Percentiles rank a stretch among this genome's conserved stretches.
Evolutionary conservation across 148 eudicot species (phyloP).

Genomic region (Linanthus parryae): DNA sequence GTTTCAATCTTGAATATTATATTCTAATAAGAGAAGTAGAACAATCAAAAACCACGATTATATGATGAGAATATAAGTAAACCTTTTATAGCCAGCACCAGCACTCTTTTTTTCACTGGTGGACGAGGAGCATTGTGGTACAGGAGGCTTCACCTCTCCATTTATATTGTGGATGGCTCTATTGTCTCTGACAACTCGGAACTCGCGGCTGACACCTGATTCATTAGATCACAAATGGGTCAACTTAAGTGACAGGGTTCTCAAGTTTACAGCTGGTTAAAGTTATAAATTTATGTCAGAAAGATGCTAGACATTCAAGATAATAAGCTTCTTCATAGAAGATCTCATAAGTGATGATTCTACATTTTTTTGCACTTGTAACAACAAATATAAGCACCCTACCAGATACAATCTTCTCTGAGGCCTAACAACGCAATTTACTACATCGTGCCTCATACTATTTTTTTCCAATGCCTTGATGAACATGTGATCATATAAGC

Average conservation of each 20-base stretch:
- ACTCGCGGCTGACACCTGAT: constrained; percentile 59
- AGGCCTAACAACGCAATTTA: no score
- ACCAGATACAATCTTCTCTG: no score
- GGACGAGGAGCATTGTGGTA: constrained; percentile 26
- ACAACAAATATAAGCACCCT: no score
- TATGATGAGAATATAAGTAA: constrained; percentile 2
- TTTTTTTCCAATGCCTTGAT: no score
- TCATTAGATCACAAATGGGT: constrained; percentile 13
- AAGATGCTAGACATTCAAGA: not conserved
- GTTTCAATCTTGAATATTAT: no score
- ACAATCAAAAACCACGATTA: not conserved
- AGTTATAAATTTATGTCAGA: not conserved
- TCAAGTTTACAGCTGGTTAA: not conserved
- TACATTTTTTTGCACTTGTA: no score
- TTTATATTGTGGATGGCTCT: constrained; percentile 46
- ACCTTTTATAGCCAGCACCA: constrained; percentile 50
- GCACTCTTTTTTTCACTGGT: constrained; percentile 22
- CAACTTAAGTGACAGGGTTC: not conserved
- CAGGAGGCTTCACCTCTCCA: constrained; percentile 38
- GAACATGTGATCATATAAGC: no score
- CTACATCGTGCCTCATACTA: no score
- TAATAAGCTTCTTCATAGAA: not conserved
- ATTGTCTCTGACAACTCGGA: constrained; percentile 91
- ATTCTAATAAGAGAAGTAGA: no score
- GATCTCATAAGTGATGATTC: not conserved